Conservation (phyloP, 1,139 yeast species). For the Suhomyces guaymorum region DNA sequence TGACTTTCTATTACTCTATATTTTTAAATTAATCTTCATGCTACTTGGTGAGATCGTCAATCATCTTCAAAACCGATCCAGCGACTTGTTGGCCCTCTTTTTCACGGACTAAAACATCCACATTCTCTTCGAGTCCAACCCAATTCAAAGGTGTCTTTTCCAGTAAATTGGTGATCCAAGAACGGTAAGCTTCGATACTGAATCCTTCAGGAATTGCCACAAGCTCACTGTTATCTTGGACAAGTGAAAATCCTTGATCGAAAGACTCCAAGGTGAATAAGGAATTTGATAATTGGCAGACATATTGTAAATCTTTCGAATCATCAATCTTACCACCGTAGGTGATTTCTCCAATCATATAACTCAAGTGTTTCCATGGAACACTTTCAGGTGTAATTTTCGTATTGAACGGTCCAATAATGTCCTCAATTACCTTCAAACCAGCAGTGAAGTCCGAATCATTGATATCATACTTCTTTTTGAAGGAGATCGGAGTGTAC, state of each 20-base stretch:
- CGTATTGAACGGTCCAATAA: slow-evolving; percentile 22
- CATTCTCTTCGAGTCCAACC: slow-evolving; percentile 56
- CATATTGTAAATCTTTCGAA: slow-evolving; percentile 41
- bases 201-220: slow-evolving; percentile 52
- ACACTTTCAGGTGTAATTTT: slow-evolving; percentile 47
- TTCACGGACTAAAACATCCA: slow-evolving; percentile 30
- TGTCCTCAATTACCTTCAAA: slow-evolving; percentile 34
- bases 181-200: slow-evolving; percentile 31
- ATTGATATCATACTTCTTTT: slow-evolving; percentile 63
- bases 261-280: slow-evolving; percentile 33
- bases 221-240: slow-evolving; percentile 28
- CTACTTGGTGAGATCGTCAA: not conserved
- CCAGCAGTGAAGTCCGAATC: slow-evolving; percentile 72
- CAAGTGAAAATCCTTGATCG: slow-evolving; percentile 31
- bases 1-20: too few relatives aligned
- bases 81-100: slow-evolving; percentile 23
- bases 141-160: slow-evolving; percentile 61
- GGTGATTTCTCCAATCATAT: slow-evolving; percentile 53
- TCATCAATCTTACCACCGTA: slow-evolving; percentile 77
- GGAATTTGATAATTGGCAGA: slow-evolving; percentile 25
- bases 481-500: slow-evolving; percentile 65
- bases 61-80: slow-evolving; percentile 4
- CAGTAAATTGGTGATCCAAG: slow-evolving; percentile 61
- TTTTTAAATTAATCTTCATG: too few relatives aligned
- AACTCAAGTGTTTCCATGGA: slow-evolving; percentile 59